Percentiles rank a stretch among this genome's conserved stretches.
Evolutionary conservation across 169 alveolate genomes (phyloP).

Genomic region (Sarcocystis neurona): DNA sequence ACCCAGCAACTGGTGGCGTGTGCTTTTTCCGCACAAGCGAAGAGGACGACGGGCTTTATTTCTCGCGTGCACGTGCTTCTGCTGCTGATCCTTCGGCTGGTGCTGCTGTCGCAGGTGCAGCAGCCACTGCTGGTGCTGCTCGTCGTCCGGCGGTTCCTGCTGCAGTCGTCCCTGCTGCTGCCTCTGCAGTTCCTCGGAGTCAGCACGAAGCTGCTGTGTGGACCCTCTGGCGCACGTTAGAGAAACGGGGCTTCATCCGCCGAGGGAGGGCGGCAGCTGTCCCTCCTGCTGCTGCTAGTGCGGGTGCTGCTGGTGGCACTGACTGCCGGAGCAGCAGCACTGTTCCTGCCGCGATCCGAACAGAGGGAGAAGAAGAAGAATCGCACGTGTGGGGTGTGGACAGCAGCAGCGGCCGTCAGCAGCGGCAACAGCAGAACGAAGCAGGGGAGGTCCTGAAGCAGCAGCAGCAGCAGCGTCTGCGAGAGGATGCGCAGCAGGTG

Average conservation of each 20-base stretch:
- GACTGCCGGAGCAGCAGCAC: background rate
- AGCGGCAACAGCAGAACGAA: conserved; percentile 78
- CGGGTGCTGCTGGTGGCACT: too few relatives aligned
- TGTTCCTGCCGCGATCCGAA: background rate
- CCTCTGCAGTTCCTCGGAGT: too few relatives aligned
- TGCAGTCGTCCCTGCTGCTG: too few relatives aligned
- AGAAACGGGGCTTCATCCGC: conserved; percentile 69
- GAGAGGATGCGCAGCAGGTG: too few relatives aligned
- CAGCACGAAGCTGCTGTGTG: conserved; percentile 61
- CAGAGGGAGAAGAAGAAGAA: background rate
- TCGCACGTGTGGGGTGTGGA: conserved; percentile 53
- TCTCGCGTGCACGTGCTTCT: too few relatives aligned
- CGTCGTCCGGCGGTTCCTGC: background rate
- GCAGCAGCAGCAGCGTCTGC: conserved; percentile 67
- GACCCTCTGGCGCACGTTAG: conserved; percentile 77
- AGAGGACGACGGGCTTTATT: too few relatives aligned
- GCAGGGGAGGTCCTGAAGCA: conserved; percentile 22
- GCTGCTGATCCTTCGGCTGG: background rate
- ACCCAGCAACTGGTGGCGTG: background rate
- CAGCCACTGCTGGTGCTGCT: background rate
- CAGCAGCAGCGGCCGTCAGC: conserved; percentile 82
- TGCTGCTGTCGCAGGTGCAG: background rate
- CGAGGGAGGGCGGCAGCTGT: background rate
- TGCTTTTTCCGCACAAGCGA: background rate
- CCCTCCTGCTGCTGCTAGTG: conserved; percentile 75